Percentiles rank a stretch among this genome's conserved stretches.
Conservation (phyloP, 2,329 filamentous ascomycete genomes). For the Kalmusia sp. region DNA sequence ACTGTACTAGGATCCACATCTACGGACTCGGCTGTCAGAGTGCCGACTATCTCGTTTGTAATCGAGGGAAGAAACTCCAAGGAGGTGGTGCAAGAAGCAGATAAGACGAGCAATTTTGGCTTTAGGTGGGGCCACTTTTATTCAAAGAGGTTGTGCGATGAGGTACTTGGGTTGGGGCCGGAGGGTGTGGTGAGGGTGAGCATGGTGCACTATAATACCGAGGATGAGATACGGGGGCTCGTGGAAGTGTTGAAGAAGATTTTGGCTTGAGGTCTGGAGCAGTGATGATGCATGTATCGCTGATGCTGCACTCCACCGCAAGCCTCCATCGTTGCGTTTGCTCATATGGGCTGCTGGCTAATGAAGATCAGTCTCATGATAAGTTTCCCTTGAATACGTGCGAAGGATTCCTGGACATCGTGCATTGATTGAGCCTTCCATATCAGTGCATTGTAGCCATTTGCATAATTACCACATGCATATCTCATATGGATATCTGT, state of each 20-base stretch:
- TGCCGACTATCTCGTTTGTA: conserved; percentile 72
- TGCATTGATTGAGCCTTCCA: too few relatives aligned
- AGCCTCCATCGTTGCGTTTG: too few relatives aligned
- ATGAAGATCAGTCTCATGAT: too few relatives aligned
- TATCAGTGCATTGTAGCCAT: too few relatives aligned
- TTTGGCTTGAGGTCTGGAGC: conserved; percentile 42
- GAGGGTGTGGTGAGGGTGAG: conserved; percentile 74
- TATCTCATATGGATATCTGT: too few relatives aligned
- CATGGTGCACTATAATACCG: conserved; percentile 76
- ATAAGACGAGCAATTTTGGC: conserved; percentile 65
- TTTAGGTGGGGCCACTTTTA: conserved; percentile 75
- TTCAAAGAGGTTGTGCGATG: conserved; percentile 66
- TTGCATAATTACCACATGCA: too few relatives aligned
- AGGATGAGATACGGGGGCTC: conserved; percentile 63
- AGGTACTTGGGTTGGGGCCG: conserved; percentile 64
- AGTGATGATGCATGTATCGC: too few relatives aligned
- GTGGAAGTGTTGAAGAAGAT: conserved; percentile 61
- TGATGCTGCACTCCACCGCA: too few relatives aligned
- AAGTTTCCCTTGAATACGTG: too few relatives aligned
- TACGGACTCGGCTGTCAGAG: conserved; percentile 57
- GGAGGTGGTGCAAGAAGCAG: conserved; percentile 67
- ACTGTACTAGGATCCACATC: conserved; percentile 66
- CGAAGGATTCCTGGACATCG: too few relatives aligned
- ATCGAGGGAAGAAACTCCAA: conserved; percentile 64
- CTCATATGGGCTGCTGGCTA: too few relatives aligned